A percentile compares a stretch with the other conserved stretches of the same genome.
These are phyloP conservation scores for Aschersonia sp. DNA, from an alignment of 2,329 filamentous ascomycete genomes.

Conservation along the genomic window DNA sequence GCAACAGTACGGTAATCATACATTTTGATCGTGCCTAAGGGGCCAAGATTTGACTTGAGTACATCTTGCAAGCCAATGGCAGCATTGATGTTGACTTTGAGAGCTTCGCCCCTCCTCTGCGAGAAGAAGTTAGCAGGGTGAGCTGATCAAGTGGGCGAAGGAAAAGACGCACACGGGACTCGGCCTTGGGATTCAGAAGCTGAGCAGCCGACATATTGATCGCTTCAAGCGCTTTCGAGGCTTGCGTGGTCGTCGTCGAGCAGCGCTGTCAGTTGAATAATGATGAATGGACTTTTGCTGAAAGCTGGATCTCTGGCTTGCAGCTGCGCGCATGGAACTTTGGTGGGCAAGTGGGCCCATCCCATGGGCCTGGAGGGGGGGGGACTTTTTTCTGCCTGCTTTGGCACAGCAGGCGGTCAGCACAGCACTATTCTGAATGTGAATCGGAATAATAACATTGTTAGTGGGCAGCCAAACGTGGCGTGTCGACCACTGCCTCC, in stretches of 20 bases:
- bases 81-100: slow-evolving; percentile 91
- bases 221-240: slow-evolving; percentile 7
- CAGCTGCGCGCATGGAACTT: slow-evolving; percentile 13
- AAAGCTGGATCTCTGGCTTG: slow-evolving; percentile 9
- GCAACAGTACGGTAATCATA: slow-evolving; percentile 18
- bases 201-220: slow-evolving; percentile 83
- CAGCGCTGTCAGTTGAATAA: slow-evolving; percentile 3
- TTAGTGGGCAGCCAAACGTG: too few relatives aligned
- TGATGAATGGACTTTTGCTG: slow-evolving; percentile 11
- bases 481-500: too few relatives aligned
- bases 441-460: too few relatives aligned
- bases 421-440: too few relatives aligned
- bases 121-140: slow-evolving; percentile 7
- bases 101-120: slow-evolving; percentile 89
- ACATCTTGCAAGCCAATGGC: slow-evolving; percentile 91
- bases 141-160: slow-evolving; percentile 7
- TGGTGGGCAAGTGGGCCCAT: slow-evolving; percentile 9
- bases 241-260: slow-evolving; percentile 1
- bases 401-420: too few relatives aligned
- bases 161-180: slow-evolving; percentile 64
- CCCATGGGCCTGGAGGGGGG: neutral
- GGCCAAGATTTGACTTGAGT: slow-evolving; percentile 89
- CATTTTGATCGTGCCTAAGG: slow-evolving; percentile 94
- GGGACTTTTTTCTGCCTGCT: slow-evolving; percentile 13
- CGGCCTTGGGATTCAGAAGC: slow-evolving; percentile 96